phyloP scores from a whole-genome alignment of 805 yeast species.

The Hanseniaspora jakobsenii region DNA sequence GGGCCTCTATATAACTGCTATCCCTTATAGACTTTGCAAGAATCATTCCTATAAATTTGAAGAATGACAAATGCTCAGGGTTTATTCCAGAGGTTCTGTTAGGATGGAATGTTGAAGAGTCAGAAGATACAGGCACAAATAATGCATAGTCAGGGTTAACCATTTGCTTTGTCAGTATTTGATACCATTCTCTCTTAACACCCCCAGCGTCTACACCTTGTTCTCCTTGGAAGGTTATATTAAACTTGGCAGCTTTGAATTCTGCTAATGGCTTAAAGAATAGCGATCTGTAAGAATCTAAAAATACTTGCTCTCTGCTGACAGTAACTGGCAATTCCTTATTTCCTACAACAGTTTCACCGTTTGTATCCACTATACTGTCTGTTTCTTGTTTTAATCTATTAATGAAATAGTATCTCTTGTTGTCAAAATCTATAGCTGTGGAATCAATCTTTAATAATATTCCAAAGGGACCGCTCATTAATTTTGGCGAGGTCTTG shows the following conservation, averaged over 20 bases:
- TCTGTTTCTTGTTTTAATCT: slow-evolving; percentile 44
- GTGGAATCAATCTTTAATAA: slow-evolving; percentile 68
- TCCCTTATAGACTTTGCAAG: slow-evolving; percentile 92
- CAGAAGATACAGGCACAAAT: slow-evolving; percentile 82
- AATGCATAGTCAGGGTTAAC: slow-evolving; percentile 91
- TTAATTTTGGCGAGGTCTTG: slow-evolving; percentile 74
- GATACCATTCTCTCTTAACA: slow-evolving; percentile 94
- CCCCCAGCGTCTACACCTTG: slow-evolving; percentile 99
- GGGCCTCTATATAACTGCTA: slow-evolving; percentile 76
- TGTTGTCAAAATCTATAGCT: slow-evolving; percentile 88
- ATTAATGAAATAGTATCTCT: slow-evolving; percentile 71
- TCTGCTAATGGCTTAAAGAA: slow-evolving; percentile 69
- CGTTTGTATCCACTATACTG: slow-evolving; percentile 22
- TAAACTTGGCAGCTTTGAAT: slow-evolving; percentile 58
- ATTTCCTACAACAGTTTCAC: background rate
- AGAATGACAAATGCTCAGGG: slow-evolving; percentile 85
- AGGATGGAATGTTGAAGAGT: slow-evolving; percentile 79
- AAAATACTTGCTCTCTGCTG: slow-evolving; percentile 79
- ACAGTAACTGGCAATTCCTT: slow-evolving; percentile 23
- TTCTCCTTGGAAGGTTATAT: slow-evolving; percentile 80
- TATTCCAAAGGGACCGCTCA: slow-evolving; percentile 92
- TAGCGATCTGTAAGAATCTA: slow-evolving; percentile 75
- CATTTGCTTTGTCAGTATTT: slow-evolving; percentile 85
- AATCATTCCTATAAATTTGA: slow-evolving; percentile 85
- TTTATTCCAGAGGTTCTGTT: slow-evolving; percentile 83